These are phyloP conservation scores for Amylostereum chailletii DNA, from an alignment of 1,284 basidiomycete genomes.

Conservation along the genomic window DNA sequence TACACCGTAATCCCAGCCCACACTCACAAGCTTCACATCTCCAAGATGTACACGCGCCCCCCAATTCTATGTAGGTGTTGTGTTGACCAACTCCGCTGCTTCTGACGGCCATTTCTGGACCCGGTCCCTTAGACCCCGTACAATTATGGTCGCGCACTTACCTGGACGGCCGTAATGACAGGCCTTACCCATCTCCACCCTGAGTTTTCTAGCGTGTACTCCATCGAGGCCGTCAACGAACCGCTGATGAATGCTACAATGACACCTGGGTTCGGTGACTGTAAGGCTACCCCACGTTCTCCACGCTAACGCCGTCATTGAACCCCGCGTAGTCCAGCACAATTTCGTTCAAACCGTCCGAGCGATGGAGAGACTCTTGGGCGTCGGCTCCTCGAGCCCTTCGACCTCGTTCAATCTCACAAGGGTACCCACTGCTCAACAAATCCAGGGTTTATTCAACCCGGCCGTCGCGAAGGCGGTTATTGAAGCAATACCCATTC, in stretches of 20 bases:
- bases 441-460: slow-evolving; percentile 25
- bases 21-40: too few relatives aligned
- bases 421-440: background rate
- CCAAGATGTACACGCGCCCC: slow-evolving; percentile 48
- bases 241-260: slow-evolving; percentile 57
- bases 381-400: slow-evolving; percentile 29
- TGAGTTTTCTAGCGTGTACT: slow-evolving; percentile 54
- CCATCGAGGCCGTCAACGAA: slow-evolving; percentile 71
- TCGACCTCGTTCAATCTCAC: too few relatives aligned
- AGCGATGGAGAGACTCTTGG: slow-evolving; percentile 52
- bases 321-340: slow-evolving; percentile 43
- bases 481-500: slow-evolving; percentile 38
- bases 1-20: slow-evolving; percentile 18
- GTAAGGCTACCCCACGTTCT: slow-evolving; percentile 25
- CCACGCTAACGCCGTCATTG: too few relatives aligned
- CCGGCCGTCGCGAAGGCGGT: slow-evolving; percentile 37
- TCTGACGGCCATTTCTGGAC: background rate
- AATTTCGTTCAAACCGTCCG: slow-evolving; percentile 64
- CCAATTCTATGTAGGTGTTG: slow-evolving; percentile 59
- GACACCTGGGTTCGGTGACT: slow-evolving; percentile 62
- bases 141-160: slow-evolving; percentile 67
- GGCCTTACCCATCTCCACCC: slow-evolving; percentile 60
- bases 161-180: slow-evolving; percentile 76
- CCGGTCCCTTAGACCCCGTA: slow-evolving; percentile 37
- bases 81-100: background rate